Evolutionary conservation across 164 flowering plant genomes (phyloP).

Genomic region (Vitis rupestris): DNA sequence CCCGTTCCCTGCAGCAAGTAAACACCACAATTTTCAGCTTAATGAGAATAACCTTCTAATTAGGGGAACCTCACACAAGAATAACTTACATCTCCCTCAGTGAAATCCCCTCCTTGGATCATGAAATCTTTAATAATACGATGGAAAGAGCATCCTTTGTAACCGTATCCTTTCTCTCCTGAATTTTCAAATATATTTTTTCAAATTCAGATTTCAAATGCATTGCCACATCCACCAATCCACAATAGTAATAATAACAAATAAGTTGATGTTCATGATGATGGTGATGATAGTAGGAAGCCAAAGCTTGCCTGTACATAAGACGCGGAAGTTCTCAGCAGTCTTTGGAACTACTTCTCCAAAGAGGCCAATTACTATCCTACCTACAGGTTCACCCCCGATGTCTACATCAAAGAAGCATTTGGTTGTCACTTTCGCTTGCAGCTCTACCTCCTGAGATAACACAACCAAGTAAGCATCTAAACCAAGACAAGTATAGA

Average conservation of each 20-base stretch:
- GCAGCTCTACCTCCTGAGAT: slow-evolving; percentile 52
- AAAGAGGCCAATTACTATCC: slow-evolving; percentile 70
- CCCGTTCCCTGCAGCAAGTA: slow-evolving; percentile 70
- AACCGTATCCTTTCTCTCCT: slow-evolving; percentile 86
- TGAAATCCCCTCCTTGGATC: slow-evolving; percentile 88
- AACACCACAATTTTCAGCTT: slow-evolving; percentile 8
- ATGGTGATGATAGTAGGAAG: not conserved
- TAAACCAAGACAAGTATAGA: too few relatives aligned
- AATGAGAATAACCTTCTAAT: not conserved
- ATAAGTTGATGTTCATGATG: not conserved
- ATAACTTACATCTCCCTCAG: slow-evolving; percentile 55
- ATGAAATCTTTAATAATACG: slow-evolving; percentile 79
- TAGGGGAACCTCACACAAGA: not conserved
- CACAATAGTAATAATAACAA: not conserved
- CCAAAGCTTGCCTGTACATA: slow-evolving; percentile 59
- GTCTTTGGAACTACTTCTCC: slow-evolving; percentile 71
- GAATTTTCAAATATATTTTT: slow-evolving; percentile 7
- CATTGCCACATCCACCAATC: not conserved
- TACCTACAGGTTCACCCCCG: slow-evolving; percentile 63
- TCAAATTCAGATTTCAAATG: not conserved
- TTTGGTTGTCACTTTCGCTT: slow-evolving; percentile 65
- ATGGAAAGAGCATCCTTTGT: slow-evolving; percentile 77
- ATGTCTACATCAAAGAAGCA: slow-evolving; percentile 72
- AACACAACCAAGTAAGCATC: not conserved
- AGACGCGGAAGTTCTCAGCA: slow-evolving; percentile 70